These are phyloP conservation scores for Obelidium mucronatum DNA, from an alignment of 192 early-diverging fungal genomes.

Conservation along the genomic window DNA sequence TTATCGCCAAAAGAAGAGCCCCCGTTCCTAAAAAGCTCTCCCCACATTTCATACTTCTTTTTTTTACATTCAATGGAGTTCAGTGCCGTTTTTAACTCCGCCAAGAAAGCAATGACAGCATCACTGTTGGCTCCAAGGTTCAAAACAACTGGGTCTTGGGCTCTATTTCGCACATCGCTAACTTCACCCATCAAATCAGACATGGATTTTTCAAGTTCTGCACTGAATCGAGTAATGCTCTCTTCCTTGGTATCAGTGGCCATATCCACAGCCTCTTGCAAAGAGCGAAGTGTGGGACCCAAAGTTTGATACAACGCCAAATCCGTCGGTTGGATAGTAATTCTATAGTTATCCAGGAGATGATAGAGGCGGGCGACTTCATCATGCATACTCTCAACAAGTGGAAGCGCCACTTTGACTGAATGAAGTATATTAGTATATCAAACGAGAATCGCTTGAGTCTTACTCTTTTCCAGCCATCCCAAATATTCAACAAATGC, in stretches of 20 bases:
- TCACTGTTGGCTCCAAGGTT: conserved; percentile 56
- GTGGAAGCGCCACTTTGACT: conserved; percentile 55
- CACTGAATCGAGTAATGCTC: conserved; percentile 59
- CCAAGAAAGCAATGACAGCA: conserved; percentile 60
- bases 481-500: conserved; percentile 69
- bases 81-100: conserved; percentile 50
- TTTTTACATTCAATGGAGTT: conserved; percentile 53
- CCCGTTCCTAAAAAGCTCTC: conserved; percentile 60
- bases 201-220: conserved; percentile 57
- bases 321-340: conserved; percentile 65
- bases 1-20: conserved; percentile 39
- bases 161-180: conserved; percentile 60
- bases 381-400: conserved; percentile 54
- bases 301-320: conserved; percentile 67
- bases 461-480: conserved; percentile 64
- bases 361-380: conserved; percentile 59
- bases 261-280: conserved; percentile 65
- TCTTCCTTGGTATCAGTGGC: conserved; percentile 67
- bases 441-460: conserved; percentile 4
- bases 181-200: conserved; percentile 61
- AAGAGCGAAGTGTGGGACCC: conserved; percentile 58
- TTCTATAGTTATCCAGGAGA: conserved; percentile 58
- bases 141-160: conserved; percentile 69
- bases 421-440: neutral
- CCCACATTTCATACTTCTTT: conserved; percentile 58